Base-by-base conservation (phyloP, 2,329 filamentous ascomycete species). In the Claviceps sorghi region DNA sequence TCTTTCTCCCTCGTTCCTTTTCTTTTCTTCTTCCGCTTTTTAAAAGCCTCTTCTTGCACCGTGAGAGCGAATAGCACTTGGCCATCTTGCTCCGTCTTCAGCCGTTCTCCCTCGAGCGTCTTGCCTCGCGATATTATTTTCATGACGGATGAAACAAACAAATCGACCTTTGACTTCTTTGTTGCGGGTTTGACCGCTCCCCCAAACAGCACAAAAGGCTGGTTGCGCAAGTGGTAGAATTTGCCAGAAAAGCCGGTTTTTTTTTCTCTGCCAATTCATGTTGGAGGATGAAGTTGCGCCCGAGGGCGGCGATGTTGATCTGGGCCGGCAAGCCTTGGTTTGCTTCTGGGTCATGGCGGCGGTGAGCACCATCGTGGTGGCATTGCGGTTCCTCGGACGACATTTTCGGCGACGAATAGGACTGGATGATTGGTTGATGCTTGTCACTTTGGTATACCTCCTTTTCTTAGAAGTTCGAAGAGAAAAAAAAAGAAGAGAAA, bases 391-490 rank as follows among this genome's bases (percentile, higher is more conserved):
- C 11, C 19, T 54, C 11, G 52, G 52, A 26, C 45, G 52, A 5
- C 21, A 41, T 34, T 44, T 54, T 46, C 41, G 52, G 3, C 34
- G 26, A 13, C n/a, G 22, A 11, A 41, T 34, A 1, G 52, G 52
- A 10, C 29, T 48, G 17, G 52, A 54, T 26, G 52, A 54, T 41
- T 51, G 49, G 52, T 45, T 49, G 13, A 54, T 54, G 52, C 52
- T 54, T 29, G 5, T 49, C 15, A 51, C 52, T 13, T 42, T 54
- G 48, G 52, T 51, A 51, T 22, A 49, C 4, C 2, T 38, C 42
- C 17, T 29, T 34, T 34, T 26, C 21, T 36, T 26, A 26, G 26
- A 26, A 26, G 26, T 26, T 3, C 5, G 26, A 5, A n/a, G n/a
- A n/a, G n/a, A n/a, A n/a, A n/a, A n/a, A n/a, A n/a, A n/a, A n/a